Evolutionary conservation across 495 filamentous ascomycete species (phyloP).

Genomic region (Penicillium alfredii): DNA sequence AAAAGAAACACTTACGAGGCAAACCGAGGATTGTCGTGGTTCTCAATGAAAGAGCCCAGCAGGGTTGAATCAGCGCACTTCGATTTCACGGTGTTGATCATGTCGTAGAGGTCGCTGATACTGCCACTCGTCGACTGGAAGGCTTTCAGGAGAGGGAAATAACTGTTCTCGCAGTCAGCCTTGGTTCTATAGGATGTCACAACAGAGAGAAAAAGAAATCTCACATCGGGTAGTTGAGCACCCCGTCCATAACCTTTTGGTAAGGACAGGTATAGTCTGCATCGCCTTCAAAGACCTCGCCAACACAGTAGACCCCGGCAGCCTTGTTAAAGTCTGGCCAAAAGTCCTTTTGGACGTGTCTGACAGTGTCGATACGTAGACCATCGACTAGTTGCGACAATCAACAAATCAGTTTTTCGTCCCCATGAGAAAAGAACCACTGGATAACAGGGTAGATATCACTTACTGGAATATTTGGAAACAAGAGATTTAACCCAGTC

Average conservation of each 20-base stretch:
- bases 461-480: conserved; percentile 54
- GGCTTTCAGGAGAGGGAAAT: conserved; percentile 54
- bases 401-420: not conserved
- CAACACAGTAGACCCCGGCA: conserved; percentile 64
- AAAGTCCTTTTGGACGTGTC: conserved; percentile 66
- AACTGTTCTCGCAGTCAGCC: conserved; percentile 21
- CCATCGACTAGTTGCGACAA: conserved; percentile 52
- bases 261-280: conserved; percentile 57
- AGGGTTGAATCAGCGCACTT: conserved; percentile 56
- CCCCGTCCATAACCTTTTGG: conserved; percentile 52
- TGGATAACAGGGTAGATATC: no score
- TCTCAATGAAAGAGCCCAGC: conserved; percentile 70
- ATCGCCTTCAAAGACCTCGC: conserved; percentile 64
- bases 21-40: conserved; percentile 71
- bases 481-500: conserved; percentile 62
- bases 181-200: no score
- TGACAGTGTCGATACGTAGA: conserved; percentile 69
- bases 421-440: no score
- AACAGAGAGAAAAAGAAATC: not conserved
- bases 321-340: conserved; percentile 58
- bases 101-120: conserved; percentile 54
- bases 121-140: conserved; percentile 56
- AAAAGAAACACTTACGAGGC: conserved; percentile 34
- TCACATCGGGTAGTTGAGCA: conserved; percentile 60
- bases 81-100: conserved; percentile 50